Evolutionary conservation across 1,139 yeast species (phyloP).

Genomic region (Candida tropicalis): DNA sequence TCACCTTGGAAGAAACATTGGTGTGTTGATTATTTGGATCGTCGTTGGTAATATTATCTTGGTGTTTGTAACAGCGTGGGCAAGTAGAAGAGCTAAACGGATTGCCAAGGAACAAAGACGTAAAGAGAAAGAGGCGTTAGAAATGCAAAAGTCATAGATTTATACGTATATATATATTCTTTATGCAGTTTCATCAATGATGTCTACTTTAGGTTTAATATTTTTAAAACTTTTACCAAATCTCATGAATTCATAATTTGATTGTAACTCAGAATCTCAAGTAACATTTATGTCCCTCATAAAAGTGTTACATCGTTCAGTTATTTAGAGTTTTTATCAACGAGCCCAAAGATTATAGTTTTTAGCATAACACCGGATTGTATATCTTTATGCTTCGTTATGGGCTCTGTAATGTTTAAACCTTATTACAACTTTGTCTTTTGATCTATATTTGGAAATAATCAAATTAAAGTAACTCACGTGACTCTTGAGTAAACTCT

Average conservation of each 20-base stretch:
- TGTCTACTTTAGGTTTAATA: slow-evolving; percentile 31
- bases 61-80: slow-evolving; percentile 17
- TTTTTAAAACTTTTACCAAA: slow-evolving; percentile 31
- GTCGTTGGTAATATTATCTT: slow-evolving; percentile 40
- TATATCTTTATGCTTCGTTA: too few relatives aligned
- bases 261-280: too few relatives aligned
- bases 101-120: slow-evolving; percentile 9
- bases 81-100: slow-evolving; percentile 12
- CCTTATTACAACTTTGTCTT: too few relatives aligned
- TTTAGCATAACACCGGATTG: too few relatives aligned
- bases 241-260: slow-evolving; percentile 29
- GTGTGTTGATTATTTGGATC: slow-evolving; percentile 61
- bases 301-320: too few relatives aligned
- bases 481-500: too few relatives aligned
- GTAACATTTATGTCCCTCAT: too few relatives aligned
- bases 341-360: too few relatives aligned
- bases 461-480: too few relatives aligned
- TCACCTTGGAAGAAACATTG: slow-evolving; percentile 58
- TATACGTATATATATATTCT: background rate
- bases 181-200: slow-evolving; percentile 27
- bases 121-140: slow-evolving; percentile 7
- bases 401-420: too few relatives aligned
- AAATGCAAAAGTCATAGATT: background rate
- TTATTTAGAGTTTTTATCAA: too few relatives aligned
- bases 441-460: too few relatives aligned